Evolutionary conservation across 202 grass and related monocot species (phyloP).

Genomic region (Brachypodium distachyon): DNA sequence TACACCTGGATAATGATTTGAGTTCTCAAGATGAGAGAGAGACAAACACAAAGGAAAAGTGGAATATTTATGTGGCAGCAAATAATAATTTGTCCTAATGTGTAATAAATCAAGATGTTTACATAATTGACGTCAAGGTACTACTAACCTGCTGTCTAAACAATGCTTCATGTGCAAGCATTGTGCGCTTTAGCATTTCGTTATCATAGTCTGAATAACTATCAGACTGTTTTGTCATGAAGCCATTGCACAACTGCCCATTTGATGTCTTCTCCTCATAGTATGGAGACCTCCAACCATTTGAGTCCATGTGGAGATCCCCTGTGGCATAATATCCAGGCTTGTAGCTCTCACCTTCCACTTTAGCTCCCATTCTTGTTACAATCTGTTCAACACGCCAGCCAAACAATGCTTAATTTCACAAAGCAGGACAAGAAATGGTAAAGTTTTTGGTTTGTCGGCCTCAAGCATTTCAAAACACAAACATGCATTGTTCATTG

Average conservation of each 20-base stretch:
- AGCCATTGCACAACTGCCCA: slow-evolving; percentile 30
- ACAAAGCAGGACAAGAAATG: neutral
- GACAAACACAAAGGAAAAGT: neutral
- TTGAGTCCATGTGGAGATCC: slow-evolving; percentile 38
- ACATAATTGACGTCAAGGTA: slow-evolving; percentile 6
- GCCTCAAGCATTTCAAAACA: neutral
- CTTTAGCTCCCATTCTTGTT: slow-evolving; percentile 59
- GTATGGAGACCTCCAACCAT: slow-evolving; percentile 35
- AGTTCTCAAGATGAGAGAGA: slow-evolving; percentile 18
- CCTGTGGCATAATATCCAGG: slow-evolving; percentile 34
- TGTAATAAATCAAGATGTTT: neutral
- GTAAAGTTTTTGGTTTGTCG: neutral
- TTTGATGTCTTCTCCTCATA: slow-evolving; percentile 44
- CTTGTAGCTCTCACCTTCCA: slow-evolving; percentile 58
- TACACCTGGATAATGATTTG: slow-evolving; percentile 49
- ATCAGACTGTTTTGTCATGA: slow-evolving; percentile 23
- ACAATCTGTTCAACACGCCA: slow-evolving; percentile 3
- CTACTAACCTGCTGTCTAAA: slow-evolving; percentile 78
- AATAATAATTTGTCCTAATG: neutral
- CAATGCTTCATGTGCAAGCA: slow-evolving; percentile 86
- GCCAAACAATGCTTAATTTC: neutral
- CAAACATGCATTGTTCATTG: neutral
- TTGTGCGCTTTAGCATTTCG: slow-evolving; percentile 67
- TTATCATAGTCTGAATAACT: slow-evolving; percentile 51
- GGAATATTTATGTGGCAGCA: neutral